Percentiles rank a stretch among this genome's conserved stretches.
These are phyloP conservation scores for Aureobasidium musti DNA, from an alignment of 2,329 filamentous ascomycete genomes.

Conservation along the genomic window DNA sequence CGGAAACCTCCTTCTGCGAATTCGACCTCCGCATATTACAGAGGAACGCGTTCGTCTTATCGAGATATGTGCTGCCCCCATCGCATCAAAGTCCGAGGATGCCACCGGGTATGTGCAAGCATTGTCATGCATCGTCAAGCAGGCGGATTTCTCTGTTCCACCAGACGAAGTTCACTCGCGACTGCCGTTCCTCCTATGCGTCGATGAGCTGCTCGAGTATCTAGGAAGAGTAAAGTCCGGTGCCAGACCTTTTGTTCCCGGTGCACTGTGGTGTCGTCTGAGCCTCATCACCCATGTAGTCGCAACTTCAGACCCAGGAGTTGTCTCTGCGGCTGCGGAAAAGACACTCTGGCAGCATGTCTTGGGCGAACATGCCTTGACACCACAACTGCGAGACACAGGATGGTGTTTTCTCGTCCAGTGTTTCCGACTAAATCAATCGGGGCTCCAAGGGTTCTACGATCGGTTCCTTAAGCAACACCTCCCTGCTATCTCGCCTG, in stretches of 20 bases:
- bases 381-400: conserved; percentile 61
- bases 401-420: conserved; percentile 69
- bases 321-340: conserved; percentile 48
- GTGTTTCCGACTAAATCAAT: conserved; percentile 45
- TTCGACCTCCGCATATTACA: not conserved
- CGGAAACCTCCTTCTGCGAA: not conserved
- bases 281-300: not conserved
- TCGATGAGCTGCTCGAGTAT: conserved; percentile 46
- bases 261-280: not conserved
- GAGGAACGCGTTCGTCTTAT: not conserved
- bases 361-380: conserved; percentile 64
- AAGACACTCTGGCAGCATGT: conserved; percentile 70
- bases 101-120: conserved; percentile 11
- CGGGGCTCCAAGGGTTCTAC: conserved; percentile 40
- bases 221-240: conserved; percentile 37
- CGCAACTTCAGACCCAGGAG: not conserved
- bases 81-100: not conserved
- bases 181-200: conserved; percentile 31
- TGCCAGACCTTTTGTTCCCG: not conserved
- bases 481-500: conserved; percentile 59
- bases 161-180: not conserved
- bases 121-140: not conserved
- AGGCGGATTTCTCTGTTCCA: not conserved
- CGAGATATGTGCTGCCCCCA: not conserved
- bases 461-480: conserved; percentile 57